Evolutionary conservation across 176 grass and related monocot species (phyloP), one percentile per base, ranked within the genome.

Genomic region (Lolium perenne): DNA sequence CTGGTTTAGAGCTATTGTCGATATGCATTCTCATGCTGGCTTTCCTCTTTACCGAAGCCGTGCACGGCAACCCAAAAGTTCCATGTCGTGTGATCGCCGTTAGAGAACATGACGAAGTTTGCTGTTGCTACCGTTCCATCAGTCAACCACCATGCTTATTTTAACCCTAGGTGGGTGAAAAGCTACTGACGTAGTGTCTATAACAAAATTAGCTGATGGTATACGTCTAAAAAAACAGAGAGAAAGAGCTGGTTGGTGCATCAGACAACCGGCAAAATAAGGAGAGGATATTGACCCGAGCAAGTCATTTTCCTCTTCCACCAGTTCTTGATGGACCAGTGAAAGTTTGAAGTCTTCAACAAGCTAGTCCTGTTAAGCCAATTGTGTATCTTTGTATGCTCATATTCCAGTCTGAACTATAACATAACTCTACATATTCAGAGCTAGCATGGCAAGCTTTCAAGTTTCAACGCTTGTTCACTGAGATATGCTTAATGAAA

Each of bases 61-160:
- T 66, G 66, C 90, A 86, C 75, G 75, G 67, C 43, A 32, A 77
- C 77, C 89, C 43, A 91, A 88, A 88, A 77, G 70, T 88, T 88
- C 89, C 64, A 22, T 13, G 23, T 69, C 70, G 26, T 76, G 41
- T 85, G 60, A 77, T 70, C 46, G 41, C 53, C 8, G 29, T 71
- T 85, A 78, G 69, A 63, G 68, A 72, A 66, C 26, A 70, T 63
- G 85, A 84, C 60, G 22, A 85, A 84, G 20, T 60, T 51, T 79
- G n/a, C 26, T 63, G 29, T 60, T 86, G 82, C 64, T 56, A 73
- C 66, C 21, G 29, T 61, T 32, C 50, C 50, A 71, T 65, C 81
- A 41, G 15, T 3, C 16, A 16, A 56, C 32, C 25, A 32, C 14
- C 12, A 18, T 80, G 57, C 22, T 32, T 80, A 72, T 80, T 67